Percentiles rank a stretch among this genome's conserved stretches.
Evolutionary conservation across 2,329 filamentous ascomycete genomes (phyloP).

Genomic region (Aspergillus oerlinghausenensis): DNA sequence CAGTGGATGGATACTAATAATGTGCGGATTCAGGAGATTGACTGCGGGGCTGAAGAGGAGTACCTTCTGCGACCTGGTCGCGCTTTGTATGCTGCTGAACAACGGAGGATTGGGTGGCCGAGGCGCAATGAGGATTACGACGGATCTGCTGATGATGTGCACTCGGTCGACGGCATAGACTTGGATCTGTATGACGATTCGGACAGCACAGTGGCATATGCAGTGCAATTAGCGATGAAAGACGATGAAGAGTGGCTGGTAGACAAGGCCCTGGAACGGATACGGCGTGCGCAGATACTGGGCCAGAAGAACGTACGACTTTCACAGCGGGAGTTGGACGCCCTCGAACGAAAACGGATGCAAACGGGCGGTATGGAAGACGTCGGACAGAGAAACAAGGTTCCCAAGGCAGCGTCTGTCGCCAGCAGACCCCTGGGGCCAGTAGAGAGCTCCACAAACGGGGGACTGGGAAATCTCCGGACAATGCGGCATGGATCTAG

Average conservation of each 20-base stretch:
- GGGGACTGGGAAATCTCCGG: constrained; percentile 12
- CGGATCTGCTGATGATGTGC: constrained; percentile 47
- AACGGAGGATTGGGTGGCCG: constrained; percentile 30
- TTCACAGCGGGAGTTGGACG: constrained; percentile 72
- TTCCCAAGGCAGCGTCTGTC: constrained; percentile 3
- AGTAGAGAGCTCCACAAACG: constrained; percentile 16
- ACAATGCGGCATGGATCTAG: constrained; percentile 15
- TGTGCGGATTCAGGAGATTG: constrained; percentile 38
- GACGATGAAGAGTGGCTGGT: constrained; percentile 72
- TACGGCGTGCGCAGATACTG: constrained; percentile 69
- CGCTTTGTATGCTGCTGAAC: constrained; percentile 13
- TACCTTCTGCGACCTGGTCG: constrained; percentile 21
- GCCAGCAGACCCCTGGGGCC: constrained; percentile 17
- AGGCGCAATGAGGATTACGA: constrained; percentile 35
- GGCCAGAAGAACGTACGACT: constrained; percentile 77
- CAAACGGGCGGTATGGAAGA: constrained; percentile 38
- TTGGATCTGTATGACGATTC: constrained; percentile 52
- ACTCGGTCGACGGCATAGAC: constrained; percentile 43
- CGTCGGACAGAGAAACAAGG: constrained; percentile 10
- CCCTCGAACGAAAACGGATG: constrained; percentile 66
- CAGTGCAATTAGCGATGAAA: constrained; percentile 52
- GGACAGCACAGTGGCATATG: constrained; percentile 40
- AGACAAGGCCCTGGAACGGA: constrained; percentile 72
- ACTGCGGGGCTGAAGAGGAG: constrained; percentile 39
- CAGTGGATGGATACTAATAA: constrained; percentile 49